Base-by-base conservation (phyloP, 2,329 filamentous ascomycete genomes). In the Dryadomyces quercivorus region DNA sequence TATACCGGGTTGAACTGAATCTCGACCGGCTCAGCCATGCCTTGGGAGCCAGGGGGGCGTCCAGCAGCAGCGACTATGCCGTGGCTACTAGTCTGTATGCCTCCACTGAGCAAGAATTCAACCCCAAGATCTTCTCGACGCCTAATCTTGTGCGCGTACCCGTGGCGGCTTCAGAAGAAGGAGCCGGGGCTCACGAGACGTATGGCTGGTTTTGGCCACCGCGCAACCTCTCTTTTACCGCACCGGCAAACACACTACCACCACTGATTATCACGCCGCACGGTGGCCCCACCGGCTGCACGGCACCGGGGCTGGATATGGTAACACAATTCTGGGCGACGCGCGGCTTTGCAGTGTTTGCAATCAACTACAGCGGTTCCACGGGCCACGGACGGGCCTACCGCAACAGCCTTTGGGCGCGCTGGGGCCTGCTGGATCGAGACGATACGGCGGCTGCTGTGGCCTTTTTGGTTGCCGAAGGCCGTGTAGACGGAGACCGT, bases 291-390 rank as follows among this genome's bases (percentile, higher is more conserved):
- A 80, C 72, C 0, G 63, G 64, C 1, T 69, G 72, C 52, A 66
- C 64, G 0, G 65, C 69, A 0, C 69, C 72, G 0, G 74, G 74
- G 0, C 65, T 81, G 0, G 64, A 67, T 13, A 63, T 77, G 7
- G 62, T 65, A 20, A 68, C 67, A 3, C 77, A 81, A 60, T 79
- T 75, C 60, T 78, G 72, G 59, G 79, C 76, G 0, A 74, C 75
- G 4, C 67, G 78, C 13, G 77, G 77, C 4, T 81, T 74, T 54
- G 76, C 75, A 1, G 72, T 72, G 50, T 68, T 75, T 13, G 65
- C 68, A 2, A 64, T 80, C 38, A 80, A 80, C 62, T 77, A 79
- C 60, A 70, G 69, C 2, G 77, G 77, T 3, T 78, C 74, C 1
- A 73, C 70, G 0, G 75, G 72, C 2, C 75, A 77, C 60, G 76